These are phyloP conservation scores for Galeopsis tetrahit DNA, from an alignment of 257 asterid genomes.

Conservation along the genomic window DNA sequence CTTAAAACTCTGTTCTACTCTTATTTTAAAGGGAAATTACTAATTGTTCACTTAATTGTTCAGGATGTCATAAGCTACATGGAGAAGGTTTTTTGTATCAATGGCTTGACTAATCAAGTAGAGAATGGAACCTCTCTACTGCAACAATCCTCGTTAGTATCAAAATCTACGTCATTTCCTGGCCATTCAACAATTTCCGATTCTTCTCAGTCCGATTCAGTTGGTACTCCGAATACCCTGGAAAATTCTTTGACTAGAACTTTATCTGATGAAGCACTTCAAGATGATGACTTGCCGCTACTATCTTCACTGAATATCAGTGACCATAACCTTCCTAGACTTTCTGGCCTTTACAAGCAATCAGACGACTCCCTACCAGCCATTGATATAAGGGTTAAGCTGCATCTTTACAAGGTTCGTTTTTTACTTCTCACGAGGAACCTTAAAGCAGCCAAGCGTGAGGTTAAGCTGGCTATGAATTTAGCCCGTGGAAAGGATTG, in stretches of 20 bases:
- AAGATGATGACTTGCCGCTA: slow-evolving; percentile 67
- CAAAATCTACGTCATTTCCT: slow-evolving; percentile 60
- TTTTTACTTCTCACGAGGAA: slow-evolving; percentile 72
- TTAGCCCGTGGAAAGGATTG: slow-evolving; percentile 73
- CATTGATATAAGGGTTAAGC: slow-evolving; percentile 69
- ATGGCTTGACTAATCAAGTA: slow-evolving; percentile 54
- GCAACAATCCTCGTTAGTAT: slow-evolving; percentile 46
- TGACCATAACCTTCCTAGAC: too few species aligned
- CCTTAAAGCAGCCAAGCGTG: slow-evolving; percentile 89
- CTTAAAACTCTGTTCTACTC: not conserved
- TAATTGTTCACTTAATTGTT: slow-evolving; percentile 36
- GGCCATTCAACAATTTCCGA: slow-evolving; percentile 53
- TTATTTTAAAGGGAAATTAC: slow-evolving; percentile 6
- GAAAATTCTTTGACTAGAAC: slow-evolving; percentile 65
- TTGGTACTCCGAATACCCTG: slow-evolving; percentile 38
- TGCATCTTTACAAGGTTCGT: slow-evolving; percentile 81
- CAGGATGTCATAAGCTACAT: slow-evolving; percentile 84
- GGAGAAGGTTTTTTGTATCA: slow-evolving; percentile 73
- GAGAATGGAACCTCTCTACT: slow-evolving; percentile 57
- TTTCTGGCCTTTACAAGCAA: too few species aligned
- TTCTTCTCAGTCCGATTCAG: slow-evolving; percentile 55
- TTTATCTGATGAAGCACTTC: slow-evolving; percentile 79
- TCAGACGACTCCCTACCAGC: slow-evolving; percentile 59
- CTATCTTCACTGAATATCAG: slow-evolving; percentile 44
- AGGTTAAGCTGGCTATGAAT: slow-evolving; percentile 88